Evolutionary conservation across 2,329 filamentous ascomycete genomes (phyloP).

Genomic region (Laburnicola sp.): DNA sequence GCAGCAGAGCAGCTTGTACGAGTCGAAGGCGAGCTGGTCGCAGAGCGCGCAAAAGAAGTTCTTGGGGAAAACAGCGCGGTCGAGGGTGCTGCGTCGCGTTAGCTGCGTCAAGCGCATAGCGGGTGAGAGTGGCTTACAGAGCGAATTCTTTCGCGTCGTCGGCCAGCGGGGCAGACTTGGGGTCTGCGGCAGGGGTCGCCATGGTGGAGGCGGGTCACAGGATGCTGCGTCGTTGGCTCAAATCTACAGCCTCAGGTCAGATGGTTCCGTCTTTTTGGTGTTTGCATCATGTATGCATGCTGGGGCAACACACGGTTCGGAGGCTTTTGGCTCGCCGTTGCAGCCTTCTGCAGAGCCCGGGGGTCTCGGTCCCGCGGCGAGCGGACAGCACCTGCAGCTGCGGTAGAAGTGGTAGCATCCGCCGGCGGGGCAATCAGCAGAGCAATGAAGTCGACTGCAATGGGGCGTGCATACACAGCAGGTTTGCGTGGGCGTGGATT

Average conservation of each 20-base stretch:
- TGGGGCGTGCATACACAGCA: not conserved
- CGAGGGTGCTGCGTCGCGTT: constrained; percentile 63
- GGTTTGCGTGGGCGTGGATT: not conserved
- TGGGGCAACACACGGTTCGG: too few relatives aligned
- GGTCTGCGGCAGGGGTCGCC: constrained; percentile 31
- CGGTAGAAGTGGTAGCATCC: constrained; percentile 21
- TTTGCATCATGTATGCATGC: too few relatives aligned
- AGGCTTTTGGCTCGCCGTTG: too few relatives aligned
- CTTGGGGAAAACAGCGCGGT: constrained; percentile 85
- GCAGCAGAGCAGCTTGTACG: constrained; percentile 90
- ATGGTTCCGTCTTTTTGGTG: too few relatives aligned
- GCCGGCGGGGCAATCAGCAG: constrained; percentile 3
- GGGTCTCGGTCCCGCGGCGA: constrained; percentile 5
- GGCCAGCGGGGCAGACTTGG: constrained; percentile 38
- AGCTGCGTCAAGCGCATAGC: constrained; percentile 10
- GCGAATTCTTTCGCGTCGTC: constrained; percentile 40
- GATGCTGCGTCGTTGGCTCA: not conserved
- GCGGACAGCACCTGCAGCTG: constrained; percentile 22
- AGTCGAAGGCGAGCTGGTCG: constrained; percentile 86
- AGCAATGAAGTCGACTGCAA: not conserved
- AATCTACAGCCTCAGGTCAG: too few relatives aligned
- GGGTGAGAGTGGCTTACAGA: constrained; percentile 21
- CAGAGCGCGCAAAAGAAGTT: constrained; percentile 95
- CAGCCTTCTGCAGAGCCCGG: too few relatives aligned
- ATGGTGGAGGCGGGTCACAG: constrained; percentile 25